Conservation (phyloP, 2,329 filamentous ascomycete species). For the Blumeria hordei region DNA sequence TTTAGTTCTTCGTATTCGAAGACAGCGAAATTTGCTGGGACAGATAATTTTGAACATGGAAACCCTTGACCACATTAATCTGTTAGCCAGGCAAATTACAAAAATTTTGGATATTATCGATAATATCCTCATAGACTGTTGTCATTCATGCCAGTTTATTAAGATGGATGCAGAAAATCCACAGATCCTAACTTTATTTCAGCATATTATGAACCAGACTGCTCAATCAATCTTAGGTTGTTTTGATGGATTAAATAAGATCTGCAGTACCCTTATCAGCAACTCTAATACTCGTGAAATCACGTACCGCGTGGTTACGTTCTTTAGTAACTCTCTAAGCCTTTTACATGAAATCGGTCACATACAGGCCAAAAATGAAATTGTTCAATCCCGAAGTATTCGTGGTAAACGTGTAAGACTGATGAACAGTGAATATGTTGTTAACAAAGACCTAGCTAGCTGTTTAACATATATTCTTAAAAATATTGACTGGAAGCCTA, state of each 20-base stretch:
- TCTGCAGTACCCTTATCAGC: conserved; percentile 9
- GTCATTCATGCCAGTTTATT: conserved; percentile 3
- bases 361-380: conserved; percentile 6
- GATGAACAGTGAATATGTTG: conserved; percentile 6
- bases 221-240: conserved; percentile 6
- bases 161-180: conserved; percentile 3
- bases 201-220: conserved; percentile 8
- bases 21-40: conserved; percentile 2
- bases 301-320: conserved; percentile 7
- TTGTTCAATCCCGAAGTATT: background rate
- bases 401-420: conserved; percentile 2
- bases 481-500: conserved; percentile 7
- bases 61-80: conserved; percentile 7
- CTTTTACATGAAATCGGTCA: conserved; percentile 4
- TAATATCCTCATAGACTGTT: conserved; percentile 5
- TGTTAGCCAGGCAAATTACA: conserved; percentile 1
- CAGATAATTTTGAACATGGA: conserved; percentile 2
- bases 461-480: conserved; percentile 6
- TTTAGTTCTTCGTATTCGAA: conserved; percentile 5
- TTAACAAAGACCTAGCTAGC: conserved; percentile 7
- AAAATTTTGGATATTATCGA: conserved; percentile 6
- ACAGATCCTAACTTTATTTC: conserved; percentile 4
- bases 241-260: conserved; percentile 7
- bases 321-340: conserved; percentile 6
- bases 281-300: conserved; percentile 5